Evolutionary conservation across 257 asterid genomes (phyloP), one percentile per base, ranked within the genome.

Genomic region (Rhazya stricta): DNA sequence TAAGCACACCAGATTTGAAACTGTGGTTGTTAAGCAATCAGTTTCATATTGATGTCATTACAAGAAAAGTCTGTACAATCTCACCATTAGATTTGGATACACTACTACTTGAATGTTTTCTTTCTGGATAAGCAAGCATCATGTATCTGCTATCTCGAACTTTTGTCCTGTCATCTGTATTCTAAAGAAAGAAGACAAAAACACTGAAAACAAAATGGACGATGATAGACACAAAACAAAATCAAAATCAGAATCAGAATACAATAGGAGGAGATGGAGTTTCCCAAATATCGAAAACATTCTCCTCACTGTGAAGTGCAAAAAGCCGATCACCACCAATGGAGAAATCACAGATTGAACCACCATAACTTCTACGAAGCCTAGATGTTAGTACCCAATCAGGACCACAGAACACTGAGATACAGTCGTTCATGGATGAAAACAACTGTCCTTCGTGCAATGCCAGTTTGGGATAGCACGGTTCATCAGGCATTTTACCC

Each of bases 251-350:
- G 63, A 73, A 78, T 91, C 89, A 91, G 82, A 88, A n/a, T n/a
- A n/a, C 65, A 70, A 90, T 65, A 5, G 96, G 90, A 32, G 92
- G 89, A 32, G 96, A 79, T 1, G 85, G 84, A 50, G 94, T 84
- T 86, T 93, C 97, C 98, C 98, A 93, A 39, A 91, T 76, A 69
- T 93, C 96, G 29, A 93, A 93, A 61, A 90, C 96, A 76, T 93
- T 91, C 74, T 93, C 98, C 56, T 93, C 98, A 51, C 98, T 91
- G 37, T 91, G 98, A 58, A 93, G 73, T 1, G 97, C 96, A 39
- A 93, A 93, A 9, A 93, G 87, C 71, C 96, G 82, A 75, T 93
- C 97, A 0, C 98, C 98, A 13, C 97, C 96, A 0, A 93, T 87
- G 1, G 98, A 91, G 69, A 93, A 93, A 81, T 93, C 97, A 67